Evolutionary conservation across 2,329 filamentous ascomycete genomes (phyloP).

Genomic region (Ophiostoma populinum): DNA sequence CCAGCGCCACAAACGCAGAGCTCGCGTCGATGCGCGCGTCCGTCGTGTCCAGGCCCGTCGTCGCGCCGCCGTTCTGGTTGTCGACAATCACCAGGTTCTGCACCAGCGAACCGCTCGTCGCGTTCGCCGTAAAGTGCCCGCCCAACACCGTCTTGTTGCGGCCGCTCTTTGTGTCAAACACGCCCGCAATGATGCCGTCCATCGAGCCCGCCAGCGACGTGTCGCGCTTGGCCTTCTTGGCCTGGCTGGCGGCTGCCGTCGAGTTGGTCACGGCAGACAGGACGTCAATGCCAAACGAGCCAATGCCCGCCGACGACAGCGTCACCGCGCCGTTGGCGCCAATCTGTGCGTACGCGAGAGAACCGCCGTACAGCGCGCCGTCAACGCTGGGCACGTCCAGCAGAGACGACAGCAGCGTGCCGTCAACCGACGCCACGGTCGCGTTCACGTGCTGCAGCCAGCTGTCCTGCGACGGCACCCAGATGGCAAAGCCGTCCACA

Average conservation of each 20-base stretch:
- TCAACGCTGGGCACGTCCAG: conserved; percentile 42
- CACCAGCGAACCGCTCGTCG: conserved; percentile 50
- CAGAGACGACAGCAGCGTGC: conserved; percentile 51
- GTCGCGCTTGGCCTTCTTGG: conserved; percentile 28
- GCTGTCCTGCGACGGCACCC: conserved; percentile 70
- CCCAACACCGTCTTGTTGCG: conserved; percentile 76
- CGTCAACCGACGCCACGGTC: conserved; percentile 48
- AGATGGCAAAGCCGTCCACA: conserved; percentile 68
- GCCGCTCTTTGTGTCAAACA: conserved; percentile 49
- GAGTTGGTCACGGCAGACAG: conserved; percentile 18
- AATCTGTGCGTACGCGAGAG: conserved; percentile 58
- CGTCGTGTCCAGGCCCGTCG: conserved; percentile 52
- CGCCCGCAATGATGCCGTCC: conserved; percentile 57
- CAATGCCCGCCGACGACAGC: conserved; percentile 36
- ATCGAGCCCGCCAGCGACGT: conserved; percentile 22
- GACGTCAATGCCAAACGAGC: conserved; percentile 40
- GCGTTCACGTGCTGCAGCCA: conserved; percentile 72
- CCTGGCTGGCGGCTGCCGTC: conserved; percentile 19
- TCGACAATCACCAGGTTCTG: conserved; percentile 75
- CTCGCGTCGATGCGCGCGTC: conserved; percentile 46
- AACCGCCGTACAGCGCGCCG: conserved; percentile 64
- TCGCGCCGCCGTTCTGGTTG: conserved; percentile 44
- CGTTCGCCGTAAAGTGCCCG: conserved; percentile 64
- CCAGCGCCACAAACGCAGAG: conserved; percentile 61
- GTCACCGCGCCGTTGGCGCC: conserved; percentile 56